phyloP scores from a whole-genome alignment of 2,329 filamentous ascomycete species.

The Phyllosticta paracitricarpa region DNA sequence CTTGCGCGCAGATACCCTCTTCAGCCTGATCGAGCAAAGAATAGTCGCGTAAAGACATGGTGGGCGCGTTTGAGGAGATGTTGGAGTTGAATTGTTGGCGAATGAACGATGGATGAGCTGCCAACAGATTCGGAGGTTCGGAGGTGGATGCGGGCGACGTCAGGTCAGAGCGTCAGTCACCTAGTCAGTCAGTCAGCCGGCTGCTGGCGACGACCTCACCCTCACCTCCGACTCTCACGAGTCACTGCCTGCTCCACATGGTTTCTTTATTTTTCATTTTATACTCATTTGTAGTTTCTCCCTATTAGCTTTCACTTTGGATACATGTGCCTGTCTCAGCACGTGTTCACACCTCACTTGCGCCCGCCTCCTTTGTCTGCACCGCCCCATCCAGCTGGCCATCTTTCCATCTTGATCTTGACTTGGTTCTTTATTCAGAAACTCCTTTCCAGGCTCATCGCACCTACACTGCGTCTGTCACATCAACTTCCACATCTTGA shows the following conservation, averaged over 20 bases:
- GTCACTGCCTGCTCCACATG: neutral
- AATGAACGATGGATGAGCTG: neutral
- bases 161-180: neutral
- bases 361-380: neutral
- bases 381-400: neutral
- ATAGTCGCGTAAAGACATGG: conserved; percentile 45
- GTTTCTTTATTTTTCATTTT: neutral
- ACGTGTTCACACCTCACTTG: neutral
- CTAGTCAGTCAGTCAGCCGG: neutral
- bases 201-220: neutral
- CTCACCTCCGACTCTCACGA: neutral
- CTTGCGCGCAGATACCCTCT: conserved; percentile 37
- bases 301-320: neutral
- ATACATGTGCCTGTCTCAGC: neutral
- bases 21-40: conserved; percentile 63
- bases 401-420: neutral
- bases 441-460: neutral
- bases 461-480: neutral
- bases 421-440: neutral
- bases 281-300: neutral
- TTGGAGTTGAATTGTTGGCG: neutral
- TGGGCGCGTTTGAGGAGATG: neutral
- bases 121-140: neutral
- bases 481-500: neutral
- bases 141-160: neutral